Conservation (phyloP, 2,329 filamentous ascomycete species). For the Xylariaceae sp. region DNA sequence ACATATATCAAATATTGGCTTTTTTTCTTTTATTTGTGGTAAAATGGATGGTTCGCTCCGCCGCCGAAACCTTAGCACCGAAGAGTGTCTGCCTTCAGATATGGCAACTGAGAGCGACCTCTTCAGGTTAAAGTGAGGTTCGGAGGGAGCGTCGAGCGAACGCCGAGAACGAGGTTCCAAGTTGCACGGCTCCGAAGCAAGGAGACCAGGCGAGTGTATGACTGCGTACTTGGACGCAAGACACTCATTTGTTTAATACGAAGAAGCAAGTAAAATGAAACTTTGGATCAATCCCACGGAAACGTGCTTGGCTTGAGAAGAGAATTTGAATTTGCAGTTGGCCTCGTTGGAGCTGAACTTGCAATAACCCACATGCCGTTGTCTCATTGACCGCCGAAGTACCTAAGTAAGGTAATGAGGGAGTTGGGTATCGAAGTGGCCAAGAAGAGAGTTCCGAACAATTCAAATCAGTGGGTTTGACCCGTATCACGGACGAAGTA, state of each 20-base stretch:
- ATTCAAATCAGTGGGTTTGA: too few relatives aligned
- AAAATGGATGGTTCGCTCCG: slow-evolving; percentile 57
- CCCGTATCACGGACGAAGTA: too few relatives aligned
- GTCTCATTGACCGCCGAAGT: too few relatives aligned
- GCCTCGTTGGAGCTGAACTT: too few relatives aligned
- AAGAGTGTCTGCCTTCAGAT: slow-evolving; percentile 48
- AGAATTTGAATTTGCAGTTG: neutral
- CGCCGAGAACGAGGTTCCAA: slow-evolving; percentile 31
- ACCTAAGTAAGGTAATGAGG: too few relatives aligned
- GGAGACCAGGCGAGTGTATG: slow-evolving; percentile 22
- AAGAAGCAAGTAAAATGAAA: slow-evolving; percentile 22
- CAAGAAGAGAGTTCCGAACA: too few relatives aligned
- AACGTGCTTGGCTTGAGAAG: neutral
- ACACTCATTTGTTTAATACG: slow-evolving; percentile 29
- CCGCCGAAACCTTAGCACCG: slow-evolving; percentile 59
- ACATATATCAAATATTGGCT: slow-evolving; percentile 32
- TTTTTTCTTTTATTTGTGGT: neutral
- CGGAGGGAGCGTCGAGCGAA: slow-evolving; percentile 59
- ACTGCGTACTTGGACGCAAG: slow-evolving; percentile 22
- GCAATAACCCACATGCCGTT: too few relatives aligned
- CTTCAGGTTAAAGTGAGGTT: slow-evolving; percentile 69
- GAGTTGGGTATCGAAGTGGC: too few relatives aligned
- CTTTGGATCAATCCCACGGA: slow-evolving; percentile 2
- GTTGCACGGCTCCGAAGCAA: slow-evolving; percentile 12
- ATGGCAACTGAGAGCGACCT: slow-evolving; percentile 26